Percentiles rank a stretch among this genome's conserved stretches.
phyloP scores from a whole-genome alignment of 306 rosid genomes.

The Mimosa bimucronata region DNA sequence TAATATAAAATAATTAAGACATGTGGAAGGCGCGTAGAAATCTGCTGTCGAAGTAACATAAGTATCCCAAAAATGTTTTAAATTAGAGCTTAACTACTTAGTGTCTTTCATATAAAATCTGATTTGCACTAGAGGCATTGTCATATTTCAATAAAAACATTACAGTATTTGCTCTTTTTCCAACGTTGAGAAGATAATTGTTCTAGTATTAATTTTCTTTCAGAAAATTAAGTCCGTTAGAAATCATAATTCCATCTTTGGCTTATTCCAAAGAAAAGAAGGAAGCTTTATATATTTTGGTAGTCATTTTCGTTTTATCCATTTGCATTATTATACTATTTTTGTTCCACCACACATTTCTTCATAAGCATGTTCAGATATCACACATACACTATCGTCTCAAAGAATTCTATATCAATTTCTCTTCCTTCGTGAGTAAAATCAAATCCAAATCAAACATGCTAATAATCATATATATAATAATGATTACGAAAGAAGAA shows the following conservation, averaged over 20 bases:
- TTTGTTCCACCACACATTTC: neutral
- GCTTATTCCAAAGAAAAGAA: neutral
- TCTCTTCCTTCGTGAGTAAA: neutral
- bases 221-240: no score
- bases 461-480: neutral
- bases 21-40: no score
- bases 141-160: no score
- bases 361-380: neutral
- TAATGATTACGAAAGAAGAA: neutral
- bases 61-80: no score
- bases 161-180: no score
- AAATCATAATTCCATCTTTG: neutral
- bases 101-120: no score
- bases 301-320: neutral
- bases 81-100: no score
- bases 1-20: no score
- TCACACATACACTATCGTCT: neutral
- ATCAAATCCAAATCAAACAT: neutral
- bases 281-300: neutral
- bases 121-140: no score
- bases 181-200: no score
- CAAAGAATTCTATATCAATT: neutral
- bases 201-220: no score
- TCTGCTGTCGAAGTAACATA: no score
- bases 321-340: neutral